Evolutionary conservation across 192 early-diverging fungal genomes (phyloP), one percentile per base, ranked within the genome.

Genomic region (Coemansia sp.): DNA sequence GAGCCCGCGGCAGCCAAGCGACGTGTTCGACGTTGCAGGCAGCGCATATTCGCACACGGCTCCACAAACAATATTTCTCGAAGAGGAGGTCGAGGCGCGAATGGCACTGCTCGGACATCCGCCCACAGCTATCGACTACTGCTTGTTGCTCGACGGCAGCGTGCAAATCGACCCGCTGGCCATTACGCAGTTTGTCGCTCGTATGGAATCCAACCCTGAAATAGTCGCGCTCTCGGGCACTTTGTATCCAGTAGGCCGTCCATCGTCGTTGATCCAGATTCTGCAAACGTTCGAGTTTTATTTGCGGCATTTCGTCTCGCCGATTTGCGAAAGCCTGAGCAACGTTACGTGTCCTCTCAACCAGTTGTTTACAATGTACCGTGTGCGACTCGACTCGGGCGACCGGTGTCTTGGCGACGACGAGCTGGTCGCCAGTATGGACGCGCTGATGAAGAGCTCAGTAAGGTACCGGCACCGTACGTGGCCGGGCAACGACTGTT

Each of bases 361-460:
- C 65, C 78, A 81, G 62, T 64, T 75, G 23, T 81, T 81, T 36
- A 71, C 72, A 31, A 68, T 81, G 62, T 81, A 81, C 57, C 78
- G 78, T 19, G 72, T 81, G 54, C 60, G 68, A 1, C 60, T 76
- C 11, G 66, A 48, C 17, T 66, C 68, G 10, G 74, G 74, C 15
- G 68, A 40, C 38, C 68, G 60, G 21, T 79, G 76, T 55, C 54
- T 79, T 28, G 71, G 76, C 59, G 66, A 73, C 68, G 76, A 72
- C n/a, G 60, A 69, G 36, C 60, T 76, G n/a, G 60, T 71, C 20
- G 55, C 76, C 8, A 63, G 60, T 26, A 69, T 79, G 59, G 76
- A 72, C 25, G 36, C 64, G 60, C 64, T 79, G 47, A 76, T 76
- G 74, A 76, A 76, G 52, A 58, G 68, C 28, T 71, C 74, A 14